Evolutionary conservation across 805 yeast species (phyloP).

Genomic region (Metschnikowia aberdeeniae): DNA sequence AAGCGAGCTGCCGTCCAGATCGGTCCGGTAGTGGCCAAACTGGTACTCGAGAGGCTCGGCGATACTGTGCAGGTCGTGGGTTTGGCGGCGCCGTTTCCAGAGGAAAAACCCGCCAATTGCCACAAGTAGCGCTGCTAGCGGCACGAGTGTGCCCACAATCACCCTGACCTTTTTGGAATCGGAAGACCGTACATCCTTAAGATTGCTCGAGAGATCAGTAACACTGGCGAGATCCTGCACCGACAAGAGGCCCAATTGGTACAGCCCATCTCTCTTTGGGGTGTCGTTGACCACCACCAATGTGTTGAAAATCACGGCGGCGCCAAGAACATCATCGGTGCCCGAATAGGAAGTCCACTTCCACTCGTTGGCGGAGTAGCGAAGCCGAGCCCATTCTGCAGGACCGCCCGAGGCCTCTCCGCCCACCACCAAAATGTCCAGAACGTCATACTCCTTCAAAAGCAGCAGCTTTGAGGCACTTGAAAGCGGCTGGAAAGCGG

Average conservation of each 20-base stretch:
- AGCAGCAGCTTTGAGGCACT: conserved; percentile 25
- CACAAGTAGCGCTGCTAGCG: conserved; percentile 25
- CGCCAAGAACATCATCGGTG: conserved; percentile 40
- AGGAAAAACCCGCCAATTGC: conserved; percentile 6
- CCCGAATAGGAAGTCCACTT: conserved; percentile 33
- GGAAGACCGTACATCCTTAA: conserved; percentile 7
- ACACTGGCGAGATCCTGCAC: conserved; percentile 31
- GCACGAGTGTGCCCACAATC: conserved; percentile 36
- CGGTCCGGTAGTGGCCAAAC: conserved; percentile 16
- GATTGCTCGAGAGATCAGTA: conserved; percentile 23
- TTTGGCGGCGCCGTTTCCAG: conserved; percentile 8
- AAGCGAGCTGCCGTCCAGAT: conserved; percentile 13
- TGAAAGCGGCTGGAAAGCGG: conserved; percentile 40
- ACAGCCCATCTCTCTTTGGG: conserved; percentile 23
- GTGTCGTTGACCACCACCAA: conserved; percentile 38
- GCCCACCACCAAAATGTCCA: conserved; percentile 53
- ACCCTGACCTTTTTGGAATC: conserved; percentile 18
- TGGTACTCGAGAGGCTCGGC: conserved; percentile 15
- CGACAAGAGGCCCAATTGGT: conserved; percentile 41
- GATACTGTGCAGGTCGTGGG: conserved; percentile 6
- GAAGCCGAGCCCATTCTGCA: conserved; percentile 44
- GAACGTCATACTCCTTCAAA: conserved; percentile 29
- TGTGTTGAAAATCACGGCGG: conserved; percentile 49
- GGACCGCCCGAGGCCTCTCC: conserved; percentile 43
- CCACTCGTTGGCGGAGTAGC: conserved; percentile 28